These are phyloP conservation scores for Verticillium tricorpus DNA, from an alignment of 2,329 filamentous ascomycete genomes.

Conservation along the genomic window DNA sequence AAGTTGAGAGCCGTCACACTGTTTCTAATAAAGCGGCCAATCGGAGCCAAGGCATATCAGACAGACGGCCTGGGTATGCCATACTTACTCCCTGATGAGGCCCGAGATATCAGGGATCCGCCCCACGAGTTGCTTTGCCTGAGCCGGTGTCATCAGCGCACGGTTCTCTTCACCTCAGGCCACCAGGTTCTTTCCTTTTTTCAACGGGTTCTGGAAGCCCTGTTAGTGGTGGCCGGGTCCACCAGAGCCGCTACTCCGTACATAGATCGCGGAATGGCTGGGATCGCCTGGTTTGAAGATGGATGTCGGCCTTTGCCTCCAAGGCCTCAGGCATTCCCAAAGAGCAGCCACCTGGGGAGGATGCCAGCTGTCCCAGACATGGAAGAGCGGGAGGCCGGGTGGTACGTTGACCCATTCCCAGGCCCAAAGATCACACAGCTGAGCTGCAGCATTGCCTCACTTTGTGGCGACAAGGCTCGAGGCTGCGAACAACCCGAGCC, in stretches of 20 bases:
- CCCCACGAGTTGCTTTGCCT: not conserved
- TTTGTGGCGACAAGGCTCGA: not conserved
- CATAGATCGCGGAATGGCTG: not conserved
- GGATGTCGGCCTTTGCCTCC: no score
- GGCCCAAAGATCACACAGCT: no score
- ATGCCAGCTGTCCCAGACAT: no score
- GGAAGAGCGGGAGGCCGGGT: no score
- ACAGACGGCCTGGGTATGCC: not conserved
- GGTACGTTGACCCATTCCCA: no score
- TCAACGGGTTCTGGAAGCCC: not conserved
- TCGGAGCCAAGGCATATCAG: not conserved
- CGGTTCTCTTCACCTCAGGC: not conserved
- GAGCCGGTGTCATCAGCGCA: not conserved
- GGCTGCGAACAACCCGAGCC: not conserved
- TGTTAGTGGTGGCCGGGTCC: not conserved
- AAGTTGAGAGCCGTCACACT: not conserved
- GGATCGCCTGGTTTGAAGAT: not conserved
- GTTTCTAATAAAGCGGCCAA: not conserved
- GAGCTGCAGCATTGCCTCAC: no score
- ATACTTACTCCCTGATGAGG: not conserved
- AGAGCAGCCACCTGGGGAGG: no score
- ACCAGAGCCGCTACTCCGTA: not conserved
- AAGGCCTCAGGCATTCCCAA: no score
- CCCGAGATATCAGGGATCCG: not conserved
- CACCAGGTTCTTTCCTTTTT: not conserved